Evolutionary conservation across 2,329 filamentous ascomycete genomes (phyloP), one percentile per base, ranked within the genome.

Genomic region (Rugonectria rugulosa): DNA sequence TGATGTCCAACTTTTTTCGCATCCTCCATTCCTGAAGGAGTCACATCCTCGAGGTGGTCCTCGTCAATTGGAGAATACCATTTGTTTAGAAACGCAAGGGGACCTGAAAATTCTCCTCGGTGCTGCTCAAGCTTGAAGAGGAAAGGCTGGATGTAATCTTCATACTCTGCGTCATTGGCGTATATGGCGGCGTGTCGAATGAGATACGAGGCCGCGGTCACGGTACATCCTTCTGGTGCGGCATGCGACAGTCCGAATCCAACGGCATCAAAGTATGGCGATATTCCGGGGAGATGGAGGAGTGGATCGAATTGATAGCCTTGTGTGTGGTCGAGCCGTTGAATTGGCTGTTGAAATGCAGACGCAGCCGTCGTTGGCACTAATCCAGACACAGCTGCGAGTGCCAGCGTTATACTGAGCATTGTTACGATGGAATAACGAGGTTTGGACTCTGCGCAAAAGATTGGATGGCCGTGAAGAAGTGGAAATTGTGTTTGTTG

Each of bases 191-290:
- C 63, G 26, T 66, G 63, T 2, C 63, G 56, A 37, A 66, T 66
- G 15, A 66, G 54, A 24, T 66, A 66, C 1, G 63, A 66, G 0
- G 63, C 63, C 14, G 62, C 44, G 9, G 53, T 65, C 0, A 66
- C 61, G 0, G 44, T 66, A 1, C 63, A 66, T 12, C 63, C 63
- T 26, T 66, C 61, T 10, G 63, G 63, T 2, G 63, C 61, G 11
- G 43, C 48, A 1, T 66, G 63, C 6, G 46, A 50, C 1, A 66
- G 41, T 2, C 63, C 63, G 26, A 66, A 66, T 2, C 63, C 63
- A 10, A 66, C 59, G 1, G 63, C 63, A 29, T 66, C 63, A 12
- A 66, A 66, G 23, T 66, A 66, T 2, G 63, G 63, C n/a, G 63
- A 66, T 45, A 64, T 66, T 3, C 63, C 63, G 0, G 63, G 63